Evolutionary conservation across 495 filamentous ascomycete species (phyloP), one percentile per base, ranked within the genome.

Genomic region (Filosporella fistucella): DNA sequence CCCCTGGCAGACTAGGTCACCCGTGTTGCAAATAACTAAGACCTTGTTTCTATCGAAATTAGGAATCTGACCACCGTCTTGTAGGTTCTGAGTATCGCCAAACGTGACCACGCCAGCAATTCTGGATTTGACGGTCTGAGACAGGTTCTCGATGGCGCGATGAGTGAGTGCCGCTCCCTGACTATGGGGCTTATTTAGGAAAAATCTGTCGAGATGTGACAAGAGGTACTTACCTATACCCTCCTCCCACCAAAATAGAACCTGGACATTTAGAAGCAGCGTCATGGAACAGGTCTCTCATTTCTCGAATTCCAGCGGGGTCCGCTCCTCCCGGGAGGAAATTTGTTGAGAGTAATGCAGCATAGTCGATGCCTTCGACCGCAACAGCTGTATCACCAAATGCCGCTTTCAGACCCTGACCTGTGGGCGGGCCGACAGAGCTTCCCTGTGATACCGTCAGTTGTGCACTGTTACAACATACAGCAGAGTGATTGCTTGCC

Each of bases 81-180:
- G 76, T 39, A 62, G 49, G 61, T 78, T 78, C 47, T 74, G 72
- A 32, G 76, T 81, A 54, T 77, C 72, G 7, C 77, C 76, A 35
- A 71, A 81, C 0, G 73, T 68, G 17, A 76, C 70, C 12, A 74
- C 76, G 22, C 73, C 76, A 42, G 66, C 70, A 54, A 80, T 69
- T 55, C 67, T 65, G 42, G 66, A 56, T 53, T 68, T 60, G 38
- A 77, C 63, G 16, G 57, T 44, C 4, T 63, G 56, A 10, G 61
- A 57, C 8, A 72, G 66, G 16, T 61, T 54, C 45, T 71, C 63
- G 49, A 80, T 67, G 1, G 75, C 65, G 41, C 64, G 66, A 47
- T 75, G 67, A 46, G 69, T 68, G 44, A 81, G 64, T 12, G 77
- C 77, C 1, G 75, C 72, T 38, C 77, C 77, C 59, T 81, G 77